Conservation (phyloP, 1,139 yeast genomes). For the Suhomyces panamericanus region DNA sequence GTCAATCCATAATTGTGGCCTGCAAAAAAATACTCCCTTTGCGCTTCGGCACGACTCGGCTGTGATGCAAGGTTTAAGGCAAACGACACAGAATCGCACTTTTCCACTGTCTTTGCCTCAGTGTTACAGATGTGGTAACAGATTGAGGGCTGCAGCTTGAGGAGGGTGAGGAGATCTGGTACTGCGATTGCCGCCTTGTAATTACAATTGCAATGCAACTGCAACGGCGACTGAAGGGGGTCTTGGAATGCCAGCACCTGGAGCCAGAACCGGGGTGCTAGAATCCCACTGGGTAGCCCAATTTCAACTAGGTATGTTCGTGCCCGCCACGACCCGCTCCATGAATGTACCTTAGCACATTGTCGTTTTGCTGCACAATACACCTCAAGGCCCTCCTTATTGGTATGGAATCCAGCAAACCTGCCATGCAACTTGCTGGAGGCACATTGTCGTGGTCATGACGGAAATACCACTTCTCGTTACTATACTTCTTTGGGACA, state of each 20-base stretch:
- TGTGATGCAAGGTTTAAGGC: background rate
- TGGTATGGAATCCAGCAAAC: background rate
- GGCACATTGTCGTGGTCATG: too few species aligned
- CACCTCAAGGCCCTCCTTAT: background rate
- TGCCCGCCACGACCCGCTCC: too few species aligned
- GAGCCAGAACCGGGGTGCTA: too few species aligned
- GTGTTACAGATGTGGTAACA: background rate
- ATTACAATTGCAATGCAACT: too few species aligned
- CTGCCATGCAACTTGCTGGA: too few species aligned
- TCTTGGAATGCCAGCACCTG: background rate
- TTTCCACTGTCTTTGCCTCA: background rate
- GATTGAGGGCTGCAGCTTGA: background rate
- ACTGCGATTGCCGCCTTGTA: too few species aligned
- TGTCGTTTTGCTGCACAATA: too few species aligned
- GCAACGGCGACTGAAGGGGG: background rate
- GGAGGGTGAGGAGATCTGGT: too few species aligned
- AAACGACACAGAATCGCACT: background rate
- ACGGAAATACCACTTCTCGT: background rate
- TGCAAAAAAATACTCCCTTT: background rate
- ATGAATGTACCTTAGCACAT: too few species aligned
- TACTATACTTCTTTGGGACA: background rate
- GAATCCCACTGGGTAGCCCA: background rate
- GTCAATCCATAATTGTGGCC: background rate
- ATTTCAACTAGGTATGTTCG: background rate
- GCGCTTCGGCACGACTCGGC: background rate